Evolutionary conservation across 225 moss, liverwort and hornwort species (phyloP).

Genomic region (Pleurozium schreberi): DNA sequence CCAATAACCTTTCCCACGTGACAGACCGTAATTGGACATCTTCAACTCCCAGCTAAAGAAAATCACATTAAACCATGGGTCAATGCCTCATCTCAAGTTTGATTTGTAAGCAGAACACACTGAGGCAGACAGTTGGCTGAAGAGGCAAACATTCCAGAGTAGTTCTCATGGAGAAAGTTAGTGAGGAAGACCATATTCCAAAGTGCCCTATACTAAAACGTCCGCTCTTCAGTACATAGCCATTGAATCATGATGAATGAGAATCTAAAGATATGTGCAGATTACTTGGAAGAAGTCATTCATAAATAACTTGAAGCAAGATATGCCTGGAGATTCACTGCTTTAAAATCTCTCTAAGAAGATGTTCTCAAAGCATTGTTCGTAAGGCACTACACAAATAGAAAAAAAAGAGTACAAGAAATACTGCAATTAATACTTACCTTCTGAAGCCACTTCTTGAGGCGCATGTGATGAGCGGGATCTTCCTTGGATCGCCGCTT

Average conservation of each 20-base stretch:
- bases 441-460: slow-evolving; percentile 96
- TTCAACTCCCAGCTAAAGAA: slow-evolving; percentile 58
- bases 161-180: neutral
- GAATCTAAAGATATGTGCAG: neutral
- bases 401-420: neutral
- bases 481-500: slow-evolving; percentile 80
- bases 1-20: slow-evolving; percentile 67
- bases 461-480: slow-evolving; percentile 47
- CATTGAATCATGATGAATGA: neutral
- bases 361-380: neutral
- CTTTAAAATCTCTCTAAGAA: neutral
- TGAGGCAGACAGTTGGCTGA: neutral
- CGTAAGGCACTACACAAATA: neutral
- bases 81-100: neutral
- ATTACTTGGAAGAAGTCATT: neutral
- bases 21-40: slow-evolving; percentile 83
- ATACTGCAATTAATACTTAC: slow-evolving; percentile 13
- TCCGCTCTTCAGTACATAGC: neutral
- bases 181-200: neutral
- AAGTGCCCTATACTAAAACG: neutral
- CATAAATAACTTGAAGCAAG: neutral
- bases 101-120: neutral
- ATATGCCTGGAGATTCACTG: neutral
- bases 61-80: neutral
- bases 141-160: neutral